phyloP scores from a whole-genome alignment of 2,329 filamentous ascomycete species.

The Sarocladiaceae sp. region DNA sequence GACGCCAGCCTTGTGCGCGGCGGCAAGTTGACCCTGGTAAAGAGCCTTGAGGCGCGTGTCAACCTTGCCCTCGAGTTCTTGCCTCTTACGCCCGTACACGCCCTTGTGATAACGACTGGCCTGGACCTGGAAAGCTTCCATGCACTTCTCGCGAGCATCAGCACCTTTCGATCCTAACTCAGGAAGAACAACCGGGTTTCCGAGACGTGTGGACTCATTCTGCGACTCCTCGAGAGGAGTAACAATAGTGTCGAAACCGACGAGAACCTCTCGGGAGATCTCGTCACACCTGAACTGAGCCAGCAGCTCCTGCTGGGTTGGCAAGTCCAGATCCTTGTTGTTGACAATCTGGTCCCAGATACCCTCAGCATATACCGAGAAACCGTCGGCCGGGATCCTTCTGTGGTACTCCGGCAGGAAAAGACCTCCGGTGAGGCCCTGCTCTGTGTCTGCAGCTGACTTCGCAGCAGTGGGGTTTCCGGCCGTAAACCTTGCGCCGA shows the following conservation, averaged over 20 bases:
- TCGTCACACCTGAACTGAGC: constrained; percentile 98
- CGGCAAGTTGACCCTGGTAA: constrained; percentile 82
- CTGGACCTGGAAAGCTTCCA: constrained; percentile 84
- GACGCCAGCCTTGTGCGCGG: constrained; percentile 86
- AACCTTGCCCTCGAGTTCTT: constrained; percentile 81
- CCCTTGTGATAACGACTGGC: constrained; percentile 96
- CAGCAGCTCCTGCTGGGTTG: constrained; percentile 93
- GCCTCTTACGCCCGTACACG: constrained; percentile 81
- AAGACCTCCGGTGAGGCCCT: constrained; percentile 72
- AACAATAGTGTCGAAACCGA: constrained; percentile 79
- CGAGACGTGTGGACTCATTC: constrained; percentile 66
- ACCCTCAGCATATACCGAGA: constrained; percentile 86
- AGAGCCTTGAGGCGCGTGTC: constrained; percentile 84
- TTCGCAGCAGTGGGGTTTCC: constrained; percentile 72
- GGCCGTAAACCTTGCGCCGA: constrained; percentile 77
- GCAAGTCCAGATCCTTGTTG: constrained; percentile 96
- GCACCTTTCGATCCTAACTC: constrained; percentile 73
- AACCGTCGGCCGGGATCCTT: constrained; percentile 94
- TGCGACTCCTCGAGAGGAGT: constrained; percentile 82
- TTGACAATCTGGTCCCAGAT: constrained; percentile 98
- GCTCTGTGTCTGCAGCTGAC: constrained; percentile 58
- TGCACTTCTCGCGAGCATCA: constrained; percentile 63
- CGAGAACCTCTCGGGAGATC: constrained; percentile 83
- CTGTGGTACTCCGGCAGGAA: constrained; percentile 94
- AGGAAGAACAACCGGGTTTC: constrained; percentile 67